A percentile compares a stretch with the other conserved stretches of the same genome.
phyloP scores from a whole-genome alignment of 495 filamentous ascomycete species.

The Podospora pseudopauciseta region DNA sequence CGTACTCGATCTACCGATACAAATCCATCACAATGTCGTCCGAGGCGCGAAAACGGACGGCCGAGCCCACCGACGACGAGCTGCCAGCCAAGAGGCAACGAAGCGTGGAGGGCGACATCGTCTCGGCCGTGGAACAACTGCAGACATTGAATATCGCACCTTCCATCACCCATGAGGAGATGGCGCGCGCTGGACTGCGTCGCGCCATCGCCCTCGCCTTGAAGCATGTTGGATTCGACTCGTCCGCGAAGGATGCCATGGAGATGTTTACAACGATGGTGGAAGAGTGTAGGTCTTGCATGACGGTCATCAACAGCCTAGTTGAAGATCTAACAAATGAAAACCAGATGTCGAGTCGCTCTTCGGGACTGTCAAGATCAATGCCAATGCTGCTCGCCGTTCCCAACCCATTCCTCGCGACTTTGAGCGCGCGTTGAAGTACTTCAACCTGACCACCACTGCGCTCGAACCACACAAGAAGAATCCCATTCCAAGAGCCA shows the following conservation, averaged over 20 bases:
- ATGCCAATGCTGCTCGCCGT: slow-evolving; percentile 37
- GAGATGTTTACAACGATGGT: slow-evolving; percentile 39
- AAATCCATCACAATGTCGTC: background rate
- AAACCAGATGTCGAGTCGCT: slow-evolving; percentile 35
- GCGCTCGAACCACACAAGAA: slow-evolving; percentile 41
- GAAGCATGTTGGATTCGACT: slow-evolving; percentile 42
- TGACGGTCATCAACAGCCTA: background rate
- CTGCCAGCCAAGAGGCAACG: slow-evolving; percentile 34
- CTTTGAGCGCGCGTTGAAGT: slow-evolving; percentile 37
- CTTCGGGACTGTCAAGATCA: slow-evolving; percentile 29
- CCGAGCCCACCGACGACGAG: slow-evolving; percentile 21
- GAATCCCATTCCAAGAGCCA: slow-evolving; percentile 34
- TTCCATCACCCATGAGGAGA: slow-evolving; percentile 19
- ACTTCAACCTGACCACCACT: slow-evolving; percentile 35
- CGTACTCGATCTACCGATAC: background rate
- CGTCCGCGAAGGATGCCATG: slow-evolving; percentile 38
- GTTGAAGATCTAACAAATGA: background rate
- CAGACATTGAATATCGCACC: background rate
- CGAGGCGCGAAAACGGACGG: slow-evolving; percentile 30
- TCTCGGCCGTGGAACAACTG: background rate
- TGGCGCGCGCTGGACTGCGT: slow-evolving; percentile 38
- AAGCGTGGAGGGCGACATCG: background rate
- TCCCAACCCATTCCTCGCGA: slow-evolving; percentile 37
- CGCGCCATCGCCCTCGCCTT: slow-evolving; percentile 40
- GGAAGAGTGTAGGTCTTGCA: slow-evolving; percentile 36